Conservation (phyloP, 345 rosid species). For the Nasturtium officinale region DNA sequence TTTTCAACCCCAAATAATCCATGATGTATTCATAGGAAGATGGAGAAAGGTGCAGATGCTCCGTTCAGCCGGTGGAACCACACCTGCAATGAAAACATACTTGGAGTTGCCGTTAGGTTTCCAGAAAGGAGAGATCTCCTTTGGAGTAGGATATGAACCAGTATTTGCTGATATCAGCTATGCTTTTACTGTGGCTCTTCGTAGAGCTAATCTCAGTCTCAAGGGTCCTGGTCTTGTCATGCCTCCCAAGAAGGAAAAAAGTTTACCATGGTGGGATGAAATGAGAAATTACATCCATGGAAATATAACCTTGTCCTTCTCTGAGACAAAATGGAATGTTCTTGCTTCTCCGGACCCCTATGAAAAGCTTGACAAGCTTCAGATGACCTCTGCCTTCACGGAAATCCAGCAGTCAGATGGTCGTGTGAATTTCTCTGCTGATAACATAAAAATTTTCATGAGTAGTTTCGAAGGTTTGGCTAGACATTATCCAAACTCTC, state of each 20-base stretch:
- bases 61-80: constrained; percentile 92
- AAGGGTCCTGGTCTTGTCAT: constrained; percentile 61
- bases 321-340: constrained; percentile 68
- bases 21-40: constrained; percentile 88
- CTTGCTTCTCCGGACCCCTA: constrained; percentile 91
- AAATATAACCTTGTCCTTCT: constrained; percentile 59
- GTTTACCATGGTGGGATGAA: constrained; percentile 99
- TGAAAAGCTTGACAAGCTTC: constrained; percentile 87
- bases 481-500: constrained; percentile 56
- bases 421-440: constrained; percentile 67
- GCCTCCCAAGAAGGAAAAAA: constrained; percentile 88
- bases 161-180: constrained; percentile 87
- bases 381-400: constrained; percentile 57
- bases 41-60: constrained; percentile 96
- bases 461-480: constrained; percentile 89
- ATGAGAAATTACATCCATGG: constrained; percentile 97
- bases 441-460: constrained; percentile 67
- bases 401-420: constrained; percentile 95
- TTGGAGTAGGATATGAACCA: constrained; percentile 95
- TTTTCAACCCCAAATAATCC: constrained; percentile 87
- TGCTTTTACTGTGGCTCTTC: constrained; percentile 94
- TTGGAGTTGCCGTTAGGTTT: constrained; percentile 74
- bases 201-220: constrained; percentile 88
- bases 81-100: constrained; percentile 92
- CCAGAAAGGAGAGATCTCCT: constrained; percentile 73